Evolutionary conservation across 139 green algal species (phyloP).

Genomic region (Closterium sp.): DNA sequence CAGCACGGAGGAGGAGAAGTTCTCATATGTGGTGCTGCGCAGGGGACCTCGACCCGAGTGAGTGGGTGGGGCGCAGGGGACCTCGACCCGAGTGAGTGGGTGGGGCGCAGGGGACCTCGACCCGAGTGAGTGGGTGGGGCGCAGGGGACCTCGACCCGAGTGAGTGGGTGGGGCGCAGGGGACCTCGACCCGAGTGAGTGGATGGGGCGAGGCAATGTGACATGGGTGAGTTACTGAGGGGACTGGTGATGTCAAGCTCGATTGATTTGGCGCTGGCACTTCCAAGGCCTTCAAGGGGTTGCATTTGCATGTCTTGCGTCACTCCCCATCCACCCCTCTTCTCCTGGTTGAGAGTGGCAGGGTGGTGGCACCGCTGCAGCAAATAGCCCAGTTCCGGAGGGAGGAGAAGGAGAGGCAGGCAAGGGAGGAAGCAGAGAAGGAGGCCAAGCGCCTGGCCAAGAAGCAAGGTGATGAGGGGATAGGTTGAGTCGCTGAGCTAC

Average conservation of each 20-base stretch:
- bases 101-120: too few relatives aligned
- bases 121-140: too few relatives aligned
- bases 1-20: conserved; percentile 71
- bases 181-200: too few relatives aligned
- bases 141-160: too few relatives aligned
- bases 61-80: neutral
- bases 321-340: neutral
- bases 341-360: neutral
- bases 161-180: too few relatives aligned
- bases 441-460: neutral
- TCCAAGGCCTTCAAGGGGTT: neutral
- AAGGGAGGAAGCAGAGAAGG: neutral
- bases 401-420: conserved; percentile 8
- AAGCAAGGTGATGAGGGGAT: neutral
- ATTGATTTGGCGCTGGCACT: too few relatives aligned
- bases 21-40: conserved; percentile 77
- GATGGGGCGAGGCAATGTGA: too few relatives aligned
- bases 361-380: neutral
- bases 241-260: too few relatives aligned
- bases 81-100: too few relatives aligned
- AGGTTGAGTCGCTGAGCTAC: neutral
- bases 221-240: too few relatives aligned
- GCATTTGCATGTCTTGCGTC: neutral
- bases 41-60: neutral
- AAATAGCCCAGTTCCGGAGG: neutral